Base-by-base conservation (phyloP, 2,329 filamentous ascomycete species). In the Aureobasidium lini region DNA sequence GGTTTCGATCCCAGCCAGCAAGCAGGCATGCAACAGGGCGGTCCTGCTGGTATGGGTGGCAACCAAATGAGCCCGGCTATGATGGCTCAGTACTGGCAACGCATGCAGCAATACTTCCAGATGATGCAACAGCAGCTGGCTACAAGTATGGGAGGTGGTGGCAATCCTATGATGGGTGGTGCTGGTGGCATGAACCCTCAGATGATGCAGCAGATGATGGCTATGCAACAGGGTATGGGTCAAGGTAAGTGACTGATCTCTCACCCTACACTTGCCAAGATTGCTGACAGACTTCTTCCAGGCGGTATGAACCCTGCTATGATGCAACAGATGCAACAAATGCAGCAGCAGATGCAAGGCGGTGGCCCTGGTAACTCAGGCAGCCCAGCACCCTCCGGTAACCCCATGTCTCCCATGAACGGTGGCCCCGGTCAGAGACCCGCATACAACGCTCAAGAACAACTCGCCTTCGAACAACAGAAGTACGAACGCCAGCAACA, bases 1-100 rank as follows among this genome's bases (percentile, higher is more conserved):
- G 70, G 71, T 47, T 70, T 73, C 43, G 65, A 66, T 11, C 16
- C 18, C 16, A 32, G 32, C 4, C 46, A 47, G 28, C 48, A 59
- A 32, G 42, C 32, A 9, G 53, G 46, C 44, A 42, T 71, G 71
- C 50, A 71, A 73, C 58, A 74, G 76, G 61, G 62, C 60, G 61
- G 61, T 61, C 48, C 47, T 62, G 57, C 50, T 60, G 59, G 64
- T 47, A 66, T 67, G 23, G 67, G 69, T 29, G 71, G 75, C 42
- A 72, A 74, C 57, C 79, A 83, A 63, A 95, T 97, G 89, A 95
- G 89, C 18, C 93, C 93, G 0, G 91, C 96, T 69, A 87, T 95
- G 79, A 96, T 97, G 91, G 94, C 94, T 2, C 92, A 96, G 72
- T 96, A 97, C 76, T 95, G 94, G 85, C 90, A 96, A 73, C 85